Percentiles rank a stretch among this genome's conserved stretches.
Conservation (phyloP, 345 rosid genomes). For the Brassica rapa region DNA sequence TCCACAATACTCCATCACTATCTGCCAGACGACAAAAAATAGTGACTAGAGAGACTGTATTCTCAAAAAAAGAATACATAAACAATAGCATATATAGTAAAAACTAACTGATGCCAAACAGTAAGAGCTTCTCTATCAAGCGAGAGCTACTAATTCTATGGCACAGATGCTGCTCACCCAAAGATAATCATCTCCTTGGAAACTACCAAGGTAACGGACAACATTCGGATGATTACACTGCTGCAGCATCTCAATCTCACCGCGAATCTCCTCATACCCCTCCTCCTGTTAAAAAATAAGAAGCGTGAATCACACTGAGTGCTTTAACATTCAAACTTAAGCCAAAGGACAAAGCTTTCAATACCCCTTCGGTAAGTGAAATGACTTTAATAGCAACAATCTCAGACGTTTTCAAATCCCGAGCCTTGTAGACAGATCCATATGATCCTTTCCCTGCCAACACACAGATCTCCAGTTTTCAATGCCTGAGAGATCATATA, state of each 20-base stretch:
- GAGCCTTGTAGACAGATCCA: slow-evolving; percentile 97
- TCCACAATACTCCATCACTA: slow-evolving; percentile 99
- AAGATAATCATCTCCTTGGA: slow-evolving; percentile 97
- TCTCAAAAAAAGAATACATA: slow-evolving; percentile 17
- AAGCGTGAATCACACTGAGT: slow-evolving; percentile 4
- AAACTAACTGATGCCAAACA: no score
- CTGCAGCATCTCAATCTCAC: slow-evolving; percentile 99
- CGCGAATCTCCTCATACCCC: slow-evolving; percentile 96
- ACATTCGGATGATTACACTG: slow-evolving; percentile 97
- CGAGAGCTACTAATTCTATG: not conserved
- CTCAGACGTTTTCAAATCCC: slow-evolving; percentile 90
- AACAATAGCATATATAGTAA: no score
- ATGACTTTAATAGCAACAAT: slow-evolving; percentile 97
- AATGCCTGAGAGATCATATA: not conserved
- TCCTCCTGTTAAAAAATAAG: slow-evolving; percentile 67
- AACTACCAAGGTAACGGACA: slow-evolving; percentile 93
- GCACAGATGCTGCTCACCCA: slow-evolving; percentile 59
- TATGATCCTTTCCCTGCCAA: slow-evolving; percentile 84
- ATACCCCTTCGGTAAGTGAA: slow-evolving; percentile 89
- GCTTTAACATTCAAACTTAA: slow-evolving; percentile 1
- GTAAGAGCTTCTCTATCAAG: no score
- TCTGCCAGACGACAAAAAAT: slow-evolving; percentile 62
- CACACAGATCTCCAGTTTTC: not conserved
- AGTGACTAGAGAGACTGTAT: slow-evolving; percentile 24
- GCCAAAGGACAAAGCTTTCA: slow-evolving; percentile 15